Conservation (phyloP, 345 rosid genomes). For the Turnera subulata region DNA sequence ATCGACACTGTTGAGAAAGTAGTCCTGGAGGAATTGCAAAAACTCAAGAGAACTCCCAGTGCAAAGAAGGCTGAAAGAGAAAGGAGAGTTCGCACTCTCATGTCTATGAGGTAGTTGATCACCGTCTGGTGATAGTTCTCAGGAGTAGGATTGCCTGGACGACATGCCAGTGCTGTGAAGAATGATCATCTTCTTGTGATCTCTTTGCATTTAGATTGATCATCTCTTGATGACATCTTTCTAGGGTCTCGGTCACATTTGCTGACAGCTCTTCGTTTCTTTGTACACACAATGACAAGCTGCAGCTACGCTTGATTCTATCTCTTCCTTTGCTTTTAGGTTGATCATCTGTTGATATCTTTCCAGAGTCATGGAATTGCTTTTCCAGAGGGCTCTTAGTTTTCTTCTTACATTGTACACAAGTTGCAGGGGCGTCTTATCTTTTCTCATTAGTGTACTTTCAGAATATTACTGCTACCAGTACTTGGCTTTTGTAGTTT, state of each 20-base stretch:
- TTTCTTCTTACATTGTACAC: no score
- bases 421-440: no score
- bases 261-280: conserved; percentile 7
- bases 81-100: conserved; percentile 55
- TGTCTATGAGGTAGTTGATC: conserved; percentile 61
- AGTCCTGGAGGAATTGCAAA: conserved; percentile 67
- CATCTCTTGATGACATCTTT: conserved; percentile 31
- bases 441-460: no score
- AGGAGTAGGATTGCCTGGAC: background rate
- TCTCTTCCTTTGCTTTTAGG: no score
- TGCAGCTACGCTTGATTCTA: no score
- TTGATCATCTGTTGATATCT: no score
- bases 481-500: no score
- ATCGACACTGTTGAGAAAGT: conserved; percentile 74
- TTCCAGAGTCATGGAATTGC: no score
- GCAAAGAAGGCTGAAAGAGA: conserved; percentile 65
- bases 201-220: conserved; percentile 5
- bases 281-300: no score
- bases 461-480: no score
- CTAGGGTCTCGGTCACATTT: conserved; percentile 1
- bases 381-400: no score
- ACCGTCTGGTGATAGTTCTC: background rate
- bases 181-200: conserved; percentile 26
- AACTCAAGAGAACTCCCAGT: conserved; percentile 59
- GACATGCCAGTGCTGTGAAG: conserved; percentile 12